Percentiles rank a stretch among this genome's conserved stretches.
Evolutionary conservation across 1,284 basidiomycete species (phyloP).

Genomic region (Heterobasidion parviporum): DNA sequence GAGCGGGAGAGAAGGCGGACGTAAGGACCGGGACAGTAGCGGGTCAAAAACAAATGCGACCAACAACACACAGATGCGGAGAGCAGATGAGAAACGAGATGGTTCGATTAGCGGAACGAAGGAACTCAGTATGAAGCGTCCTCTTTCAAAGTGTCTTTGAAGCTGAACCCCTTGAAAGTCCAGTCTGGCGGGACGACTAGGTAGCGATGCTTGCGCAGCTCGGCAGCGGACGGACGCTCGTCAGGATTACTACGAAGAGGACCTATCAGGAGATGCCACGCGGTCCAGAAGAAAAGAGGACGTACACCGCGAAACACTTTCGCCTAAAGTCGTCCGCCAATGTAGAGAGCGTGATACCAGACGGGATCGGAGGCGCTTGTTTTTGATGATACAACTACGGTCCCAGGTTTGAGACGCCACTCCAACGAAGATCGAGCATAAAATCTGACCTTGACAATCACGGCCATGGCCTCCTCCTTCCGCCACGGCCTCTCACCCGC

Average conservation of each 20-base stretch:
- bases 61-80: constrained; percentile 2
- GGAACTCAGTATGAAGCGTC: constrained; percentile 8
- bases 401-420: not conserved
- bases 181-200: constrained; percentile 69
- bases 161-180: constrained; percentile 61
- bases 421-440: not conserved
- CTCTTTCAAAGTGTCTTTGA: constrained; percentile 4
- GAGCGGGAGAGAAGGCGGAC: not conserved
- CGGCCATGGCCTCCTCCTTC: constrained; percentile 82
- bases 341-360: constrained; percentile 67
- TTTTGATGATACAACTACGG: constrained; percentile 73
- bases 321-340: constrained; percentile 83
- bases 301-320: constrained; percentile 87
- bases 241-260: constrained; percentile 63
- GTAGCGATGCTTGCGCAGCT: constrained; percentile 82
- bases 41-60: constrained; percentile 10
- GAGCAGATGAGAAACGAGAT: constrained; percentile 16
- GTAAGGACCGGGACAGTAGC: not conserved
- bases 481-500: constrained; percentile 92
- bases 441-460: constrained; percentile 80
- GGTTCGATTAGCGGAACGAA: not conserved
- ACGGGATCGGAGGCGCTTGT: constrained; percentile 83
- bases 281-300: constrained; percentile 8
- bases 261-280: not conserved
- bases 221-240: constrained; percentile 76